These are phyloP conservation scores for Porphyrellus sp. DNA, from an alignment of 1,284 basidiomycete species.

Conservation along the genomic window DNA sequence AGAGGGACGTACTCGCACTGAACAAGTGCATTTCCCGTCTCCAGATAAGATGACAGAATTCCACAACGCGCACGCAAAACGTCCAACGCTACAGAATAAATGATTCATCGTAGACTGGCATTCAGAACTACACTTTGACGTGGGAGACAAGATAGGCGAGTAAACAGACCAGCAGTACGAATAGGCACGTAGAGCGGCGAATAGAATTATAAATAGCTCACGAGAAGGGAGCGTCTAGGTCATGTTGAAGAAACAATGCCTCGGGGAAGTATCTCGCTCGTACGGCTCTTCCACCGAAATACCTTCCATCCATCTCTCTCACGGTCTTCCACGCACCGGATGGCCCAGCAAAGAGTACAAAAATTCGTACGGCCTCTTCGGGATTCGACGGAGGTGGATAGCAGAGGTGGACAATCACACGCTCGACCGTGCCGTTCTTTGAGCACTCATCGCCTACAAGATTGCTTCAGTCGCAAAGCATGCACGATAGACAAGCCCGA, in stretches of 20 bases:
- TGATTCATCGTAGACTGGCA: neutral
- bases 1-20: too few species aligned
- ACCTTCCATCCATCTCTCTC: conserved; percentile 85
- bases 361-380: conserved; percentile 76
- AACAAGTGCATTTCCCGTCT: too few species aligned
- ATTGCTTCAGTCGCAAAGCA: conserved; percentile 5
- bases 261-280: conserved; percentile 84
- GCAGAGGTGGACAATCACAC: conserved; percentile 80
- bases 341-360: conserved; percentile 83
- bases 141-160: neutral
- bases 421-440: conserved; percentile 86
- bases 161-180: neutral
- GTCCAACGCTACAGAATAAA: neutral
- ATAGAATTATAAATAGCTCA: conserved; percentile 9
- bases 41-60: too few species aligned
- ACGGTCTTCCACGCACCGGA: conserved; percentile 94
- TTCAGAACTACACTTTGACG: neutral
- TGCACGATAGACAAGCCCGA: conserved; percentile 22
- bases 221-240: conserved; percentile 42
- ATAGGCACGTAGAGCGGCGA: neutral
- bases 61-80: too few species aligned
- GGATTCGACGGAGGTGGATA: conserved; percentile 57
- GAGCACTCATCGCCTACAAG: conserved; percentile 78
- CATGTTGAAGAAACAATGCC: conserved; percentile 47
- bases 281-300: conserved; percentile 83